phyloP scores from a whole-genome alignment of 306 rosid genomes.

The Rosa multiflora region DNA sequence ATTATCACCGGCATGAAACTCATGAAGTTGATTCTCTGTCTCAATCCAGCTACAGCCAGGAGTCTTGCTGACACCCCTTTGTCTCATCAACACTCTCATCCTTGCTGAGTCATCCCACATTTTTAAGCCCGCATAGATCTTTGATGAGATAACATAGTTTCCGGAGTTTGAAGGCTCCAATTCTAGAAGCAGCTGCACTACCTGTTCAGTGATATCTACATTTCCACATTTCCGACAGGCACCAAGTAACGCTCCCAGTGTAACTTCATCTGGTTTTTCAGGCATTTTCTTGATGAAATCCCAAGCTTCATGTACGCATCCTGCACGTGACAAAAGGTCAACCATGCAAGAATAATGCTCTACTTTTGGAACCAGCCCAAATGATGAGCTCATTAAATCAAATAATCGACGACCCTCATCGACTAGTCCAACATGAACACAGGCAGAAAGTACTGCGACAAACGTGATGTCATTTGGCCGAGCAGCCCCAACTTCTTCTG shows the following conservation, averaged over 20 bases:
- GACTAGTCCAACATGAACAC: constrained; percentile 84
- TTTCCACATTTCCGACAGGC: constrained; percentile 75
- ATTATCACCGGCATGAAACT: constrained; percentile 79
- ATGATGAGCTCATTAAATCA: constrained; percentile 63
- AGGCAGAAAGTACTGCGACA: constrained; percentile 88
- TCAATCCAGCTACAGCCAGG: constrained; percentile 99
- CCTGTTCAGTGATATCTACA: constrained; percentile 61
- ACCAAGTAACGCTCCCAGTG: constrained; percentile 80
- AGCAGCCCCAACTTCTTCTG: constrained; percentile 52
- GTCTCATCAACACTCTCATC: constrained; percentile 82
- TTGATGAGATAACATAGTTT: constrained; percentile 81
- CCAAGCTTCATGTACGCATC: constrained; percentile 81
- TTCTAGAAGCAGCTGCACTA: constrained; percentile 63
- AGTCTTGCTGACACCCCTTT: constrained; percentile 79
- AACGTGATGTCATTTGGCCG: constrained; percentile 82
- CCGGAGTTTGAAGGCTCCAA: constrained; percentile 91
- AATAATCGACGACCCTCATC: constrained; percentile 67
- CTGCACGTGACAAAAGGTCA: constrained; percentile 87
- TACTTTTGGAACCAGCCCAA: constrained; percentile 73
- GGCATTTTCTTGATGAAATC: constrained; percentile 81
- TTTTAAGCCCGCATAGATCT: constrained; percentile 60
- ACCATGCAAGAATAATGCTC: constrained; percentile 97
- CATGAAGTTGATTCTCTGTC: constrained; percentile 58
- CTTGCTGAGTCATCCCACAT: constrained; percentile 89
- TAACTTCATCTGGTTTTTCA: constrained; percentile 77